A percentile compares a stretch with the other conserved stretches of the same genome.
Evolutionary conservation across 495 filamentous ascomycete genomes (phyloP).

Genomic region (Aspergillus nidulans): DNA sequence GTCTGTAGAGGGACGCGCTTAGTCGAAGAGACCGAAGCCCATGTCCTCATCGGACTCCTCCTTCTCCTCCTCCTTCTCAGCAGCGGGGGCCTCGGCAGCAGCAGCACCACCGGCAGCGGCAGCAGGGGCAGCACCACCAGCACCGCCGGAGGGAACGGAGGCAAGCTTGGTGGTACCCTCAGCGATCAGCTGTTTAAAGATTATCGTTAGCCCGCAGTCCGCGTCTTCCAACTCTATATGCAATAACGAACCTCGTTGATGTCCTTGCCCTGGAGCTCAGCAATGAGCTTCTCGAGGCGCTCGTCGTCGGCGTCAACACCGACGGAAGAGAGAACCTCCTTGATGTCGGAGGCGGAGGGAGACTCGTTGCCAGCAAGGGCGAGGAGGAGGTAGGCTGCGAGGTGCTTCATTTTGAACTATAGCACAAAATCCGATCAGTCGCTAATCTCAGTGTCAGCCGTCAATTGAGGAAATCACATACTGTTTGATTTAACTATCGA

Average conservation of each 20-base stretch:
- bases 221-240: neutral
- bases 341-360: slow-evolving; percentile 84
- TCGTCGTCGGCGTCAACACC: slow-evolving; percentile 92
- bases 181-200: slow-evolving; percentile 69
- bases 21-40: slow-evolving; percentile 99
- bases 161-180: slow-evolving; percentile 92
- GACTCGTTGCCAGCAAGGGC: slow-evolving; percentile 86
- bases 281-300: slow-evolving; percentile 77
- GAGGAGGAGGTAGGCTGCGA: slow-evolving; percentile 98
- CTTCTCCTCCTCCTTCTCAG: slow-evolving; percentile 69
- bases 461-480: slow-evolving; percentile 17
- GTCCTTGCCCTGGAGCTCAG: slow-evolving; percentile 96
- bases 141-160: slow-evolving; percentile 92
- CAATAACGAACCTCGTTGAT: slow-evolving; percentile 72
- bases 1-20: slow-evolving; percentile 28
- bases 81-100: slow-evolving; percentile 63
- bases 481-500: slow-evolving; percentile 38
- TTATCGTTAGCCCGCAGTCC: slow-evolving; percentile 15
- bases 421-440: slow-evolving; percentile 9
- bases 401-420: slow-evolving; percentile 92
- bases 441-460: neutral
- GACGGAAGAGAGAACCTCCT: slow-evolving; percentile 85
- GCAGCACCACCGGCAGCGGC: slow-evolving; percentile 61
- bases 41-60: slow-evolving; percentile 99
- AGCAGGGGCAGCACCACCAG: slow-evolving; percentile 61